A percentile compares a stretch with the other conserved stretches of the same genome.
Conservation (phyloP, 1,139 yeast species). For the Magnusiomyces ingens region DNA sequence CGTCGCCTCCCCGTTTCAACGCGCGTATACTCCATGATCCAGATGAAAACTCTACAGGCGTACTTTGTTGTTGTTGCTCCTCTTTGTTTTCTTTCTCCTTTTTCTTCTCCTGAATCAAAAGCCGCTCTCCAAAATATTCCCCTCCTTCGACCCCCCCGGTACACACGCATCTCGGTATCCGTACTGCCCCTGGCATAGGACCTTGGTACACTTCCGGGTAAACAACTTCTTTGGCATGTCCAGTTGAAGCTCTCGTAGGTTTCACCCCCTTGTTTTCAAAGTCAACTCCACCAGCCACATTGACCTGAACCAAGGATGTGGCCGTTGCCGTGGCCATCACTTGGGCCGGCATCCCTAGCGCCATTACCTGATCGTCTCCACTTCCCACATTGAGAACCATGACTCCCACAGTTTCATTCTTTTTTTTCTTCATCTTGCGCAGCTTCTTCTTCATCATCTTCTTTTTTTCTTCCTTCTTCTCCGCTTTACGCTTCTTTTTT, state of each 20-base stretch:
- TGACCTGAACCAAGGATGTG: too few relatives aligned
- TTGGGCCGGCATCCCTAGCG: neutral
- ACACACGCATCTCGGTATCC: constrained; percentile 1
- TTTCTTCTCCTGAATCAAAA: too few relatives aligned
- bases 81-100: too few relatives aligned
- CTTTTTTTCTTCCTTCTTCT: neutral
- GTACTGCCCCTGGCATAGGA: constrained; percentile 4
- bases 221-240: neutral
- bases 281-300: neutral
- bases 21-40: too few relatives aligned
- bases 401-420: neutral
- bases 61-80: too few relatives aligned
- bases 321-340: neutral
- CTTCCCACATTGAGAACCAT: neutral
- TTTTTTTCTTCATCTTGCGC: neutral
- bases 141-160: neutral
- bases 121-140: too few relatives aligned
- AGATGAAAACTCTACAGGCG: too few relatives aligned
- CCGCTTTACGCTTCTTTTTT: neutral
- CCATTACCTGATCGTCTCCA: neutral
- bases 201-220: constrained; percentile 1
- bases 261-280: neutral
- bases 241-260: too few relatives aligned
- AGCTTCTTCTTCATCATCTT: neutral
- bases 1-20: too few relatives aligned